Conservation (phyloP, 495 filamentous ascomycete genomes). For the Penicillium simplicissimum region DNA sequence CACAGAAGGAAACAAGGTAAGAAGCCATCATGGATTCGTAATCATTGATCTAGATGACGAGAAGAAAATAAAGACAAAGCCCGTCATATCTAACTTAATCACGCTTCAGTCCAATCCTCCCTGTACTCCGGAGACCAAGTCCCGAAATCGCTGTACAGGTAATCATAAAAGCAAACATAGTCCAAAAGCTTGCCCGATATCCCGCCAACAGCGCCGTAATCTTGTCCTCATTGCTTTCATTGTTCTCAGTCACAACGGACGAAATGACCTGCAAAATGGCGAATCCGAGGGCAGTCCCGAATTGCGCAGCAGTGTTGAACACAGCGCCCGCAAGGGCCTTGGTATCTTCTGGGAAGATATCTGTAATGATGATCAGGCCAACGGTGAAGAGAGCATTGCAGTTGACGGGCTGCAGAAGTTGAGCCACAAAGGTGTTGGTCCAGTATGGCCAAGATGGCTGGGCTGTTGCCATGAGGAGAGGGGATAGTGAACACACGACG, state of each 20-base stretch:
- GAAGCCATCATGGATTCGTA: not conserved
- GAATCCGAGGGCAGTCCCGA: constrained; percentile 4
- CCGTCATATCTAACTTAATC: not conserved
- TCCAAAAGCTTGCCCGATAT: constrained; percentile 15
- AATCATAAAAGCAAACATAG: constrained; percentile 14
- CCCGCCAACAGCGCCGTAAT: not conserved
- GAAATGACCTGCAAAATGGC: constrained; percentile 12
- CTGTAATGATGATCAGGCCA: constrained; percentile 41
- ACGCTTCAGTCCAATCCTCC: constrained; percentile 5
- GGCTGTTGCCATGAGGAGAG: constrained; percentile 34
- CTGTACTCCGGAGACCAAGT: constrained; percentile 2
- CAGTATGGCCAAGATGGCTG: constrained; percentile 28
- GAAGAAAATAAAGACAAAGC: not conserved
- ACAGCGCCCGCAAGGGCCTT: constrained; percentile 6
- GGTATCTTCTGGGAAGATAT: constrained; percentile 8
- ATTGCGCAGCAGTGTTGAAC: constrained; percentile 8
- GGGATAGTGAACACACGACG: constrained; percentile 17
- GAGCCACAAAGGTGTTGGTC: constrained; percentile 26
- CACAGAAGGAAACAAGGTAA: too few species aligned
- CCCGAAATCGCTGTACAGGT: constrained; percentile 5
- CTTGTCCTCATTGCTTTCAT: not conserved
- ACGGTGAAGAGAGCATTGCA: constrained; percentile 49
- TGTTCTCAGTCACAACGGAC: constrained; percentile 7
- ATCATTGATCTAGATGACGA: not conserved
- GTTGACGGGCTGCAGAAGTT: constrained; percentile 13